A percentile compares a stretch with the other conserved stretches of the same genome.
Conservation (phyloP, 768 basidiomycete species). For the Pleurotus pulmonarius region DNA sequence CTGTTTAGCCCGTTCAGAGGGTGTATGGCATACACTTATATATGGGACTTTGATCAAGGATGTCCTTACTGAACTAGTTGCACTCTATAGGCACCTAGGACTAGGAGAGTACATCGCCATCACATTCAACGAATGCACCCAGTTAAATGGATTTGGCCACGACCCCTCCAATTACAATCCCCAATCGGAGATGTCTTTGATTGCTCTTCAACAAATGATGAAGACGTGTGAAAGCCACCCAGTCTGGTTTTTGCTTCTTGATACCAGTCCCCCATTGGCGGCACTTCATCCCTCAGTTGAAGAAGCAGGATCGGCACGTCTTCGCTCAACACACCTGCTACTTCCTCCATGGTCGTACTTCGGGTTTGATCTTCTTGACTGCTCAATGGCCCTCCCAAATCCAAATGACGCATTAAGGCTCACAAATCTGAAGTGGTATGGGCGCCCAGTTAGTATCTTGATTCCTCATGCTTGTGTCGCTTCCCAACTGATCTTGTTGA, state of each 20-base stretch:
- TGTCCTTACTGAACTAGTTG: background rate
- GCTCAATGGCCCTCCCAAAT: background rate
- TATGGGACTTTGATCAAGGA: background rate
- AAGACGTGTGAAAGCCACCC: constrained; percentile 3
- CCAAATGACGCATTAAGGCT: background rate
- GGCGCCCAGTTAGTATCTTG: constrained; percentile 2
- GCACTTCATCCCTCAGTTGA: too few relatives aligned
- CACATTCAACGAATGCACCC: constrained; percentile 4
- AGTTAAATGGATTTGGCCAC: background rate
- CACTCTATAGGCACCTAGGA: background rate
- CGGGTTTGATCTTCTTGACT: constrained; percentile 5
- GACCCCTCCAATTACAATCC: too few relatives aligned
- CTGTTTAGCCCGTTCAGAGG: background rate
- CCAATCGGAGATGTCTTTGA: background rate
- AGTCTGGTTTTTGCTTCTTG: constrained; percentile 5
- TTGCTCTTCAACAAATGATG: constrained; percentile 7
- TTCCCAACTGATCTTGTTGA: too few relatives aligned
- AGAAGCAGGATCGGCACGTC: background rate
- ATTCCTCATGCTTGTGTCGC: background rate
- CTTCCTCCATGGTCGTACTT: constrained; percentile 6
- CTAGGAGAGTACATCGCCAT: background rate
- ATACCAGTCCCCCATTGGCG: background rate
- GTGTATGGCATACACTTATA: background rate
- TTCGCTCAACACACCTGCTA: background rate
- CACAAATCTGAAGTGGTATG: constrained; percentile 6